Evolutionary conservation across 208 protist species (phyloP).

Genomic region (Acanthamoeba sp.): DNA sequence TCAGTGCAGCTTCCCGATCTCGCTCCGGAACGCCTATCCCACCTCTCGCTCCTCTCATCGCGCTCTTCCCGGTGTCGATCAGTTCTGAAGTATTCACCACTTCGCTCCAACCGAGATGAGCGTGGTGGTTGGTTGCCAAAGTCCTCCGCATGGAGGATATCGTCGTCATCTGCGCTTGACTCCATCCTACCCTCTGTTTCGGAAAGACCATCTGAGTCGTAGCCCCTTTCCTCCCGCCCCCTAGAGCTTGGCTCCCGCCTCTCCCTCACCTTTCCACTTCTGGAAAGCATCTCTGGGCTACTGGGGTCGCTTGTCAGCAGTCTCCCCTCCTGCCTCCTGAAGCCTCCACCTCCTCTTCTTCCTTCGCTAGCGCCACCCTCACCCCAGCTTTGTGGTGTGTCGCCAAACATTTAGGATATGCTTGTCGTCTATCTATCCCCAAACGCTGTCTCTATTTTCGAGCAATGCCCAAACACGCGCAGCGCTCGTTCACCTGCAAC

Average conservation of each 20-base stretch:
- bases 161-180: not conserved
- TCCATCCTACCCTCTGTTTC: not conserved
- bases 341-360: too few species aligned
- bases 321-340: too few species aligned
- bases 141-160: not conserved
- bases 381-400: too few species aligned
- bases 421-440: too few species aligned
- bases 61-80: conserved; percentile 17
- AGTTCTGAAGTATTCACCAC: not conserved
- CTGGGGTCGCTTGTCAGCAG: too few species aligned
- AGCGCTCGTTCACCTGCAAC: too few species aligned
- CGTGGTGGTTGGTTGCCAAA: not conserved
- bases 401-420: too few species aligned
- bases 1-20: not conserved
- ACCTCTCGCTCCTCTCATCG: not conserved
- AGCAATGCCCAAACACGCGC: too few species aligned
- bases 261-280: not conserved
- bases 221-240: not conserved
- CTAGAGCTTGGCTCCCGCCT: not conserved
- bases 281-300: not conserved
- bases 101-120: not conserved
- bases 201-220: not conserved
- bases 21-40: not conserved
- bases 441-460: not conserved
- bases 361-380: too few species aligned